Evolutionary conservation across 257 asterid species (phyloP), one percentile per base, ranked within the genome.

Genomic region (Fraxinus excelsior): DNA sequence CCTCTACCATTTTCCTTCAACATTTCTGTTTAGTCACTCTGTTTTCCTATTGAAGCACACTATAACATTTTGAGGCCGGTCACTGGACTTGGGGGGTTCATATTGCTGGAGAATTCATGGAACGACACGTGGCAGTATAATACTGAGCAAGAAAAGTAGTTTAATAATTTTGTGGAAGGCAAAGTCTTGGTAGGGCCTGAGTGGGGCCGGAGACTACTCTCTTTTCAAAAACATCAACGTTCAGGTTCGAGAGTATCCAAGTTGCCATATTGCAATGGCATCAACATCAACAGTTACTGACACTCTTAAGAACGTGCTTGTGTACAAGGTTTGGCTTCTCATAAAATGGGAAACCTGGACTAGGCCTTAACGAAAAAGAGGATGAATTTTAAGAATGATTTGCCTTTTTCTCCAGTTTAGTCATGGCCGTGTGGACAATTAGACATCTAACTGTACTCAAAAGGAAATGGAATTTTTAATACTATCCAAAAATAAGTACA

Each of bases 131-230:
- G 87, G 84, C 69, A 5, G 7, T 0, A 4, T 82, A n/a, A 40
- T 65, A 78, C 75, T 84, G 87, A 85, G 73, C 62, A 35, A 4
- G 73, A 53, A 74, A 74, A 73, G 85, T 58, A 49, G 82, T 71
- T 21, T 58, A 32, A 46, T 28, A 56, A 78, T 70, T 82, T 73
- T 82, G 86, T 87, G 90, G 90, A 29, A 73, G 81, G 82, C 83
- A 62, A 82, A 78, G 71, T 69, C 80, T 70, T 2, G 78, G 86
- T 62, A 78, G 83, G 84, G 80, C 42, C 73, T 3, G 44, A 32
- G 34, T 7, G 56, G 73, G 73, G 37, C 28, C 2, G 14, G 28
- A 4, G 49, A 19, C 2, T 8, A 14, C 1, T n/a, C 14, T 26
- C 32, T 19, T 53, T 53, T 7, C 64, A 18, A 19, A 53, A 16